Evolutionary conservation across 2,329 filamentous ascomycete genomes (phyloP), one percentile per base, ranked within the genome.

Genomic region (Calonectria ilicicola): DNA sequence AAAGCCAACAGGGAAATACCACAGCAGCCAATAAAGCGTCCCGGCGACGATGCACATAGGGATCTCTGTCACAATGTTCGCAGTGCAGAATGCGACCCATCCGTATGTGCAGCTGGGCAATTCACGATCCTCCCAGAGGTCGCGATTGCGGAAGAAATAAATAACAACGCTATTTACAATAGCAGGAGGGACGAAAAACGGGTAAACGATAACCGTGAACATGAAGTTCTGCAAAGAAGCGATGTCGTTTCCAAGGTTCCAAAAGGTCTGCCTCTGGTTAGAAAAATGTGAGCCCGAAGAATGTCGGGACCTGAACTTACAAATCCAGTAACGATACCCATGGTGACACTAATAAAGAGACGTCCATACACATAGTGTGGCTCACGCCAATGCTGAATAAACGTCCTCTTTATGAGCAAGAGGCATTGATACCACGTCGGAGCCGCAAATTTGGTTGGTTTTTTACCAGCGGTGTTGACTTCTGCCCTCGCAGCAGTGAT

Each of bases 261-360:
- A 95, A 85, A 94, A 95, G 8, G 93, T 94, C 67, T 69, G 9
- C 21, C 2, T 58, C 26, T 14, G 53, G 27, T 65, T 14, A 69
- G 53, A 46, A 40, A 40, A 58, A 19, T 6, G 5, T 9, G 60
- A 23, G 14, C 6, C 8, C 1, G n/a, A 14, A 21, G 5, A 14
- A 23, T 5, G 7, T n/a, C 5, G 8, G 46, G 5, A 35, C 6
- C 3, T 65, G 7, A n/a, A 65, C 67, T 69, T 40, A 69, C 67
- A 83, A 94, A 95, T 26, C 92, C 93, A 83, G 94, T 95, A 87
- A 95, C 94, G 81, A 95, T 91, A 26, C 92, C 93, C 53, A 93
- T 87, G 72, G 94, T 88, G 68, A 94, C 89, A 5, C 91, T 88
- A 42, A 92, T 89, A 82, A 95, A 95, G 26, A 96, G 85, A 80